Evolutionary conservation across 2,329 filamentous ascomycete species (phyloP).

Genomic region (Neospermospora avenae): DNA sequence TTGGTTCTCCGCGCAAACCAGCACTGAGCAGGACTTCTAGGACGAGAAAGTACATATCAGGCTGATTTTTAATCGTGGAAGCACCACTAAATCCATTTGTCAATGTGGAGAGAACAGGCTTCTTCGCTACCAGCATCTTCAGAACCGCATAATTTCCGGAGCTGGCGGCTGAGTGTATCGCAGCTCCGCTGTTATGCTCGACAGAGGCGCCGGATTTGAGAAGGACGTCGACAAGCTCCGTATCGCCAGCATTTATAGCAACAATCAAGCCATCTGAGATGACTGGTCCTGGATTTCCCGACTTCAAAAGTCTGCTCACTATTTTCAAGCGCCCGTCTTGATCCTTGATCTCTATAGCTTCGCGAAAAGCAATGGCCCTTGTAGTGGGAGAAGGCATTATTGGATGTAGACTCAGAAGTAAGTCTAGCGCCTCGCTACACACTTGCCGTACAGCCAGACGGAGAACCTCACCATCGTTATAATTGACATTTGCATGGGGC

Average conservation of each 20-base stretch:
- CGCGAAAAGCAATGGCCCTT: constrained; percentile 8
- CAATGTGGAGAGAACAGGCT: constrained; percentile 9
- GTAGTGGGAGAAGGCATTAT: constrained; percentile 6
- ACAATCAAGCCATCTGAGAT: constrained; percentile 17
- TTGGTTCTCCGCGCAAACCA: constrained; percentile 15
- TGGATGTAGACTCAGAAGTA: constrained; percentile 10
- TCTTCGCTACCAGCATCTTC: constrained; percentile 8
- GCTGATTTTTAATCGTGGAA: constrained; percentile 7
- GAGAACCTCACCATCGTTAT: constrained; percentile 11
- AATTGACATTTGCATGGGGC: constrained; percentile 17
- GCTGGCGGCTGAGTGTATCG: constrained; percentile 12
- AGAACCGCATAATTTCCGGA: constrained; percentile 14
- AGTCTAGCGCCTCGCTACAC: constrained; percentile 15
- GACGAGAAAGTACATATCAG: constrained; percentile 6
- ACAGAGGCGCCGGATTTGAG: constrained; percentile 14
- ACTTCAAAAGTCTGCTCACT: constrained; percentile 5
- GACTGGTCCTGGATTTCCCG: not conserved
- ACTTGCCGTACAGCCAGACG: constrained; percentile 3
- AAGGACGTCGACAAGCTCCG: constrained; percentile 9
- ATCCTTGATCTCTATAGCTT: constrained; percentile 13
- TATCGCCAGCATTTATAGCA: constrained; percentile 11
- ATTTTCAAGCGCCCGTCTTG: constrained; percentile 5
- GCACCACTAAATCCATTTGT: constrained; percentile 16
- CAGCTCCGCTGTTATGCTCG: constrained; percentile 12
- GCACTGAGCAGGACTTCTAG: constrained; percentile 15